Evolutionary conservation across 1,139 yeast genomes (phyloP), one percentile per base, ranked within the genome.

Genomic region (Suhomyces coccinellae): DNA sequence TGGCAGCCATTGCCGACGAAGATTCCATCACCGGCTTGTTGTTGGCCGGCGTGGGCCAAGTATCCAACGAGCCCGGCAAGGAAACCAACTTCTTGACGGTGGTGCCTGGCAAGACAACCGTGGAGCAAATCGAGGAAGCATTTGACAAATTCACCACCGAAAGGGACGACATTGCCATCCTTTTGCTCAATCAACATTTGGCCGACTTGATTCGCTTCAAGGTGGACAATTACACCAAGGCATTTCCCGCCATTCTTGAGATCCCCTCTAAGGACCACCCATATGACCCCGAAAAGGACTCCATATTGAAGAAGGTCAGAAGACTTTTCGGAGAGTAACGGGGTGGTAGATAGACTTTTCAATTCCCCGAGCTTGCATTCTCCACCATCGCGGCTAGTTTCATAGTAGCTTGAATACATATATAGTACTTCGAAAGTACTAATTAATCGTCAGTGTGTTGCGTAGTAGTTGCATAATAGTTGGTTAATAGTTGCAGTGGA

Each of bases 261-360:
- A 93, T 93, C 55, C 99, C 99, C 33, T 88, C 98, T 14, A 93
- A 93, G 72, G 99, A 93, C 62, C 98, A 93, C 65, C 99, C 99
- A 17, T 93, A 93, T 65, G 91, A 93, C 66, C 99, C 99, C 20
- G 98, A 91, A 66, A 95, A 91, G 82, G 99, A 93, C 67, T 86
- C 96, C 17, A 90, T 93, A 45, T 77, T 93, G 70, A 85, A 95
- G 71, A 85, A 95, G 65, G 99, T 93, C 28, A 86, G 96, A 73
- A 83, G 96, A 64, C 73, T 93, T 54, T 91, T 91, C 72, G 98
- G 98, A 37, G 98, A 91, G 70, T 89, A 74, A 24, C n/a, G 12
- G 26, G 36, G 24, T 6, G 20, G 13, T 22, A 3, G 36, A 16
- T 20, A 27, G 33, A 26, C 13, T 17, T 16, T 30, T 36, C 33